Conservation (phyloP, 768 basidiomycete species). For the Antrodiella citrinella region DNA sequence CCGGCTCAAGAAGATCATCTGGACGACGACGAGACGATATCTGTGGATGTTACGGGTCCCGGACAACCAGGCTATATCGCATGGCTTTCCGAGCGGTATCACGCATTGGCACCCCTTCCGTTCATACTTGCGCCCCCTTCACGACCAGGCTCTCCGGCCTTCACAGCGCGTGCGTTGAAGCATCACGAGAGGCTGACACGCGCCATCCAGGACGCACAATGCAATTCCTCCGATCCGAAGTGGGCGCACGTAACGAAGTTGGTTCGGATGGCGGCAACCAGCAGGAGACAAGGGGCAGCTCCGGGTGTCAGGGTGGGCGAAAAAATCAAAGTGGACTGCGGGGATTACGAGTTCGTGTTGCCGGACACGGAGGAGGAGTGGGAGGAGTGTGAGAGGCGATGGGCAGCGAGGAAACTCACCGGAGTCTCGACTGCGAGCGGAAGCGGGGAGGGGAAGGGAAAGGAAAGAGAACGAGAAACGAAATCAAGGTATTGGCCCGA, state of each 20-base stretch:
- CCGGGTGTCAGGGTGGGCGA: conserved; percentile 17
- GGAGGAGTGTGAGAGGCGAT: conserved; percentile 36
- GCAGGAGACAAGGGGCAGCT: conserved; percentile 24
- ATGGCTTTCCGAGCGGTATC: neutral
- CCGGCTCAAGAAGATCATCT: too few species aligned
- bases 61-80: too few species aligned
- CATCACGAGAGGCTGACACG: conserved; percentile 21
- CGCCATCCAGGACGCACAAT: conserved; percentile 27
- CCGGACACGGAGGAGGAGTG: conserved; percentile 43
- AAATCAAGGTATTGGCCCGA: neutral
- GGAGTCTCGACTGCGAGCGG: neutral
- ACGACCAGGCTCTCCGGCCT: neutral
- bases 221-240: conserved; percentile 35
- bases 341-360: conserved; percentile 26
- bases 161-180: neutral
- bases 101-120: neutral
- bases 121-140: neutral
- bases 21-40: too few species aligned
- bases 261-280: conserved; percentile 33
- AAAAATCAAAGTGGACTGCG: conserved; percentile 15
- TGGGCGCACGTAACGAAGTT: conserved; percentile 37
- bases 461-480: neutral
- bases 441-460: conserved; percentile 1
- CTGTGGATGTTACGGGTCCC: too few species aligned
- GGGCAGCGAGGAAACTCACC: conserved; percentile 13